Evolutionary conservation across 2,329 filamentous ascomycete genomes (phyloP).

Genomic region (Colletotrichum chlorophyti): DNA sequence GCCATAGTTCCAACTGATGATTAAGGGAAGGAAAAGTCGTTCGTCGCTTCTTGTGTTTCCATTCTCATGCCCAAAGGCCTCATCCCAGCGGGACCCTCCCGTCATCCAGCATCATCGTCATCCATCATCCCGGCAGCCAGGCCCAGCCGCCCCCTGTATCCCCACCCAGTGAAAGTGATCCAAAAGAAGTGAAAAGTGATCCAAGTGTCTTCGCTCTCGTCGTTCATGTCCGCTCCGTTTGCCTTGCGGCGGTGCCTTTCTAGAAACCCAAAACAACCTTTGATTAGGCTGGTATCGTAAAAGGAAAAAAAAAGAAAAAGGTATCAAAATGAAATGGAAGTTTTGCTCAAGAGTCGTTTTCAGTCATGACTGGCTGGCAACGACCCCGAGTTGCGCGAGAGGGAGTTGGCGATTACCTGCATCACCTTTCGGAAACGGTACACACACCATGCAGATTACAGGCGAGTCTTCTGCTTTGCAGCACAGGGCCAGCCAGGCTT

Average conservation of each 20-base stretch:
- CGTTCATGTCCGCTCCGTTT: conserved; percentile 30
- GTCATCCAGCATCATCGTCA: conserved; percentile 21
- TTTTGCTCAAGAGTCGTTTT: too few species aligned
- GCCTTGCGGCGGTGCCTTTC: conserved; percentile 46
- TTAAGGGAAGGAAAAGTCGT: conserved; percentile 3
- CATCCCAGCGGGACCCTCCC: conserved; percentile 32
- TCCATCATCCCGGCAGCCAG: conserved; percentile 29
- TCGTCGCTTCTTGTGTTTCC: conserved; percentile 25
- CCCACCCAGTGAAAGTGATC: conserved; percentile 16
- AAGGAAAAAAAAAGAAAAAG: conserved; percentile 36
- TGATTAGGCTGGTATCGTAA: conserved; percentile 29
- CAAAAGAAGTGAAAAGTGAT: conserved; percentile 17
- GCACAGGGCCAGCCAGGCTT: conserved; percentile 24
- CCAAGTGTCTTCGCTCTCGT: conserved; percentile 30
- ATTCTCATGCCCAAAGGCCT: conserved; percentile 17
- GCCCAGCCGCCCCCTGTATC: conserved; percentile 24
- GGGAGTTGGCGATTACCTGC: conserved; percentile 43
- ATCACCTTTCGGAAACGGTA: conserved; percentile 40
- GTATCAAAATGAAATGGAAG: conserved; percentile 33
- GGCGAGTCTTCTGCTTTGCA: background rate
- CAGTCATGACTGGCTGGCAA: conserved; percentile 22
- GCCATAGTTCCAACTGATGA: conserved; percentile 2
- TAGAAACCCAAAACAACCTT: conserved; percentile 23
- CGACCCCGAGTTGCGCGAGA: conserved; percentile 9
- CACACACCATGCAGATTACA: conserved; percentile 31